A percentile compares a stretch with the other conserved stretches of the same genome.
Evolutionary conservation across 805 yeast species (phyloP).

Genomic region (Scheffersomyces amazonensis): DNA sequence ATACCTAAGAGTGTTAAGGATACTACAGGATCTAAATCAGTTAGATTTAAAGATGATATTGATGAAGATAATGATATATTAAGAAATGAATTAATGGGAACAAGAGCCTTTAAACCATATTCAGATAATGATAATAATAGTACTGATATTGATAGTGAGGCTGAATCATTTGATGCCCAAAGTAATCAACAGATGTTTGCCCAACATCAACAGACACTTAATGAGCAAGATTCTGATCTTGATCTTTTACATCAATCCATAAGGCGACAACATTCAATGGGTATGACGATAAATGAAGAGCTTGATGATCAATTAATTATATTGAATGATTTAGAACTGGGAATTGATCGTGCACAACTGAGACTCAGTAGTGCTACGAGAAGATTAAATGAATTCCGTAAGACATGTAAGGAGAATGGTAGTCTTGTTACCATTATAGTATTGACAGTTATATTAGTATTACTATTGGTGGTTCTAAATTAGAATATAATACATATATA

Average conservation of each 20-base stretch:
- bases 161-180: constrained; percentile 21
- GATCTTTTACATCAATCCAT: constrained; percentile 33
- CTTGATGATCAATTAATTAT: constrained; percentile 40
- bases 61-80: constrained; percentile 19
- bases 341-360: constrained; percentile 33
- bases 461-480: constrained; percentile 40
- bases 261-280: constrained; percentile 37
- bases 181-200: constrained; percentile 41
- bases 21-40: constrained; percentile 19
- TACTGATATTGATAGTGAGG: constrained; percentile 13
- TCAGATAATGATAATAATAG: constrained; percentile 23
- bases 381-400: constrained; percentile 28
- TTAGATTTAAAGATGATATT: constrained; percentile 35
- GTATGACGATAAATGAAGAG: constrained; percentile 34
- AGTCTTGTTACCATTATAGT: constrained; percentile 39
- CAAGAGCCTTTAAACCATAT: constrained; percentile 32
- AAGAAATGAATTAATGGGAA: constrained; percentile 34
- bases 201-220: constrained; percentile 38
- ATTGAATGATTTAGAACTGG: constrained; percentile 39
- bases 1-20: neutral
- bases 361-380: constrained; percentile 30
- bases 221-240: constrained; percentile 36
- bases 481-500: constrained; percentile 10
- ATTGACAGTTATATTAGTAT: constrained; percentile 37
- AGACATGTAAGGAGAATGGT: constrained; percentile 39